Base-by-base conservation (phyloP, 2,329 filamentous ascomycete genomes). In the Talaromyces rugulosus region DNA sequence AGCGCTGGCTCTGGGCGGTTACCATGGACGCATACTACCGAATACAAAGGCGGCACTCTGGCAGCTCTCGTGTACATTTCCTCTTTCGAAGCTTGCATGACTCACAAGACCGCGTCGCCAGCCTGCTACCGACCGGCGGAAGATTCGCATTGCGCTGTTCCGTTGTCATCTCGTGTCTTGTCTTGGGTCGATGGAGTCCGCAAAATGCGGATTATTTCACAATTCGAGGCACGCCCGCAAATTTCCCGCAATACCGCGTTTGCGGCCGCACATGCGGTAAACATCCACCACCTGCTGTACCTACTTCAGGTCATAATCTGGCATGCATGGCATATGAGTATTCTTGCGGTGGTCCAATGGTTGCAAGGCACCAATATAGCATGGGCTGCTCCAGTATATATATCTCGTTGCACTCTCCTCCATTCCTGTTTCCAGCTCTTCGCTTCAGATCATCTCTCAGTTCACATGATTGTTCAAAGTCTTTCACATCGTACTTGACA, bases 41-140 rank as follows among this genome's bases (percentile, higher is more conserved):
- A 54, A 54, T 11, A 34, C 52, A 54, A 54, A 54, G 52, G 52
- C 52, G 52, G 30, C 52, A 54, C 30, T 54, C 30, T 54, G 52
- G 52, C 28, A 54, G 30, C 52, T 54, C 52, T 54, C 52, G 52
- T 33, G 52, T 54, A 18, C 52, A 54, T 54, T 54, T 54, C 52
- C 52, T 34, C 52, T 54, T 54, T 54, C 52, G 30, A 54, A 34
- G 52, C 30, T 54, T 54, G 52, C 52, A 54, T 33, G 52, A n/a
- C 52, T 54, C 52, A 54, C 52, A 54, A 54, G 52, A 54, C 16
- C 52, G 52, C 52, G 7, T 54, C 30, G 52, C 52, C 52, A 54
- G 27, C 52, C 5, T 23, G 16, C 23, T 23, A 23, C 23, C 23
- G 23, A 23, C 23, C 23, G 23, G 23, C 23, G 23, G 23, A 23